Evolutionary conservation across 768 basidiomycete genomes (phyloP).

Genomic region (Chalciporus sphaerocephalus): DNA sequence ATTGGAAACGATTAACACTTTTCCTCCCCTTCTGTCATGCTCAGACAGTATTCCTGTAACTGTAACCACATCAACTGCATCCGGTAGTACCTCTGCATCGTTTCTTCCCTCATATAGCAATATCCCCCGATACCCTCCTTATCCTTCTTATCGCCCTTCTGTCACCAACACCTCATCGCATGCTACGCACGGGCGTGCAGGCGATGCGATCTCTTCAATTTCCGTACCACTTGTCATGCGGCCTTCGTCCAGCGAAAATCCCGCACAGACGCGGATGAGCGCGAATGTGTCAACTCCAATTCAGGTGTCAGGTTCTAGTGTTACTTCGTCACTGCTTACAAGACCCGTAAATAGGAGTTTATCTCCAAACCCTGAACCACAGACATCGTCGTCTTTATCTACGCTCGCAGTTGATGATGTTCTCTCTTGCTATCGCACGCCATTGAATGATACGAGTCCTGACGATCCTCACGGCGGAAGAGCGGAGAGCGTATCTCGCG

Average conservation of each 20-base stretch:
- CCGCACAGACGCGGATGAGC: slow-evolving; percentile 3
- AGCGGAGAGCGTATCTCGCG: not conserved
- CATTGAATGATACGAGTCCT: not conserved
- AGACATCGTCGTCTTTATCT: slow-evolving; percentile 10
- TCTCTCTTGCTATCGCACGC: slow-evolving; percentile 12
- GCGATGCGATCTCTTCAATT: slow-evolving; percentile 3
- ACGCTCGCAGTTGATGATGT: slow-evolving; percentile 14
- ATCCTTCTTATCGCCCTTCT: slow-evolving; percentile 24
- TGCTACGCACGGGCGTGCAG: slow-evolving; percentile 16
- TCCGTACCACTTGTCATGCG: slow-evolving; percentile 19
- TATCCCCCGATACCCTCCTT: slow-evolving; percentile 17
- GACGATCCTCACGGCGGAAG: slow-evolving; percentile 2
- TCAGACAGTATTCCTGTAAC: slow-evolving; percentile 10
- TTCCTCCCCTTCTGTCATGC: slow-evolving; percentile 4
- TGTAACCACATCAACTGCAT: slow-evolving; percentile 8
- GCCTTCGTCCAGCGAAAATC: slow-evolving; percentile 11
- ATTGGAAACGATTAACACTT: slow-evolving; percentile 6
- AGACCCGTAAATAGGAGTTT: slow-evolving; percentile 21
- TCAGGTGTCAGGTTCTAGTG: slow-evolving; percentile 5
- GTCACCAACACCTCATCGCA: slow-evolving; percentile 10
- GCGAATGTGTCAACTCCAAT: slow-evolving; percentile 12
- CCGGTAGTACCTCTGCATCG: slow-evolving; percentile 12
- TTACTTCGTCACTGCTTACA: slow-evolving; percentile 7
- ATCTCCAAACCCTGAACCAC: slow-evolving; percentile 22
- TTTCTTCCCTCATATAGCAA: slow-evolving; percentile 23